These are phyloP conservation scores for Leishmania arabica DNA, from an alignment of 208 protist genomes.

Conservation along the genomic window DNA sequence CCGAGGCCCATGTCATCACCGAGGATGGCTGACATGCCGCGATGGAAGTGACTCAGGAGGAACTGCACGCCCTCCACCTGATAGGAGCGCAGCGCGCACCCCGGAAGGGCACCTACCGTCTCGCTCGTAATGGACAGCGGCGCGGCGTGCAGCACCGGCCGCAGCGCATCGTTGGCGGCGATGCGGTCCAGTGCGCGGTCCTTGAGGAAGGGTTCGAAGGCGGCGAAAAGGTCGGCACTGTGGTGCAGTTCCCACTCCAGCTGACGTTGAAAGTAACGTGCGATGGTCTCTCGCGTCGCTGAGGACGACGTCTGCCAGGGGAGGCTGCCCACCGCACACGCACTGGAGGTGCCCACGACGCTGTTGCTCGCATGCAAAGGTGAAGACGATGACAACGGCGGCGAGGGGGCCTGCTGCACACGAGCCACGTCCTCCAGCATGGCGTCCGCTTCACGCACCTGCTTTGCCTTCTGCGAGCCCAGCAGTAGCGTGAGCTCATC, in stretches of 20 bases:
- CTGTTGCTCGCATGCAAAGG: not conserved
- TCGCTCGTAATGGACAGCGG: constrained; percentile 22
- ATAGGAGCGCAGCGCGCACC: constrained; percentile 88
- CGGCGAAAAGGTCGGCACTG: constrained; percentile 41
- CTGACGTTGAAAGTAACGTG: constrained; percentile 62
- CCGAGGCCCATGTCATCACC: constrained; percentile 98
- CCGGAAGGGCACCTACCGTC: constrained; percentile 36
- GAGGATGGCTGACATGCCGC: constrained; percentile 90
- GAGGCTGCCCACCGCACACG: constrained; percentile 41
- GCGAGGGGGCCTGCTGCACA: constrained; percentile 8
- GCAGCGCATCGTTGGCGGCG: constrained; percentile 13
- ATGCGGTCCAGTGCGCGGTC: constrained; percentile 56
- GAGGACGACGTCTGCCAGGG: constrained; percentile 57
- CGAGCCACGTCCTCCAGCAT: constrained; percentile 8
- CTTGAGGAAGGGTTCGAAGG: constrained; percentile 81
- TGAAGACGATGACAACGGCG: not conserved
- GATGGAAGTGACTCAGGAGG: constrained; percentile 87
- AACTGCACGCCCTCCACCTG: constrained; percentile 98
- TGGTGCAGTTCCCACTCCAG: constrained; percentile 64
- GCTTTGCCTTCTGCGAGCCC: constrained; percentile 50
- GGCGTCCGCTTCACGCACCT: constrained; percentile 38
- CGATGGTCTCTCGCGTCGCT: constrained; percentile 29
- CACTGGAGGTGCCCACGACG: not conserved
- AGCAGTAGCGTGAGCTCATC: constrained; percentile 82
- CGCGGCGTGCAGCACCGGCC: constrained; percentile 45